Percentiles rank a stretch among this genome's conserved stretches.
These are phyloP conservation scores for Microsporum audouinii DNA, from an alignment of 2,329 filamentous ascomycete species.

Conservation along the genomic window DNA sequence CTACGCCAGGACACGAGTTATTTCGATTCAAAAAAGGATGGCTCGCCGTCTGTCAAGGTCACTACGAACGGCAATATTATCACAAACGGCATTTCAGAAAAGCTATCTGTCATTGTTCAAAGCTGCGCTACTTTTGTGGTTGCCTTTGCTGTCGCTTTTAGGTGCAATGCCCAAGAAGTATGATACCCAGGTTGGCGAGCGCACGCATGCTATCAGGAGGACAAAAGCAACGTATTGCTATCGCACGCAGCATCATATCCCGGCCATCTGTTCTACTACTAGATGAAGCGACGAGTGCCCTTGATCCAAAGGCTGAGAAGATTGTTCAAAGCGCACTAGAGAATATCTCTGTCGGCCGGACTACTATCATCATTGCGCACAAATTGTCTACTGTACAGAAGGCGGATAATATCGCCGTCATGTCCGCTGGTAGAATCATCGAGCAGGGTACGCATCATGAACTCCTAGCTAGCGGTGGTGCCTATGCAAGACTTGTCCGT, in stretches of 20 bases:
- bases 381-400: slow-evolving; percentile 20
- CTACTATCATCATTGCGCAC: slow-evolving; percentile 22
- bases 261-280: slow-evolving; percentile 61
- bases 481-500: slow-evolving; percentile 35
- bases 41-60: slow-evolving; percentile 74
- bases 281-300: slow-evolving; percentile 23
- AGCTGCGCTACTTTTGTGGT: background rate
- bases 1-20: slow-evolving; percentile 71
- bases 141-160: background rate
- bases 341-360: slow-evolving; percentile 14
- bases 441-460: slow-evolving; percentile 20
- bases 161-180: slow-evolving; percentile 33
- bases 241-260: slow-evolving; percentile 69
- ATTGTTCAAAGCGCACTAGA: slow-evolving; percentile 19
- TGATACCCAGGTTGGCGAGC: slow-evolving; percentile 42
- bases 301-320: slow-evolving; percentile 20
- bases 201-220: slow-evolving; percentile 32
- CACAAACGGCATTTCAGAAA: slow-evolving; percentile 76
- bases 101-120: slow-evolving; percentile 46
- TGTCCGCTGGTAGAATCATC: slow-evolving; percentile 19
- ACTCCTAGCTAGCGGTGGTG: slow-evolving; percentile 22
- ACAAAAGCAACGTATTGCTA: slow-evolving; percentile 54
- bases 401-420: slow-evolving; percentile 22
- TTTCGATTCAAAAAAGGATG: slow-evolving; percentile 73
- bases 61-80: slow-evolving; percentile 75